These are phyloP conservation scores for Pseudohalonectria lignicola DNA, from an alignment of 2,329 filamentous ascomycete genomes.

Conservation along the genomic window DNA sequence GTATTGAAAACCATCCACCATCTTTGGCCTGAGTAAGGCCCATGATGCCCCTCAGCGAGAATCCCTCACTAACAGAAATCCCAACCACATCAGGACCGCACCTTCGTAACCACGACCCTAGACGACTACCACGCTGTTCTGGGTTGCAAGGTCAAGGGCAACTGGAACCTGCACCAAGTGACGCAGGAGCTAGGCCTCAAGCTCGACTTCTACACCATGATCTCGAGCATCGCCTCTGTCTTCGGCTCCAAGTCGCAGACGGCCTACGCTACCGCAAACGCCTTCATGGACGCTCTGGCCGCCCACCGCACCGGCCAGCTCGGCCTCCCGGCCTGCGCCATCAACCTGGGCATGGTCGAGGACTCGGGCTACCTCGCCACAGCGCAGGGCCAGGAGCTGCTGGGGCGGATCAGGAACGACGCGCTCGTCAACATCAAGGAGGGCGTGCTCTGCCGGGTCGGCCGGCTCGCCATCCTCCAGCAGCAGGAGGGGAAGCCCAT, in stretches of 20 bases:
- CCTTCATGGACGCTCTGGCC: constrained; percentile 26
- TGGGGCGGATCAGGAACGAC: too few relatives aligned
- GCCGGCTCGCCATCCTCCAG: constrained; percentile 6
- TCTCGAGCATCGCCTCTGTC: constrained; percentile 18
- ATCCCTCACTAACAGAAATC: too few relatives aligned
- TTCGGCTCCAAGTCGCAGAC: constrained; percentile 21
- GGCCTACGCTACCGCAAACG: constrained; percentile 28
- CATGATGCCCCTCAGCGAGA: too few relatives aligned
- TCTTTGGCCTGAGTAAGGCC: too few relatives aligned
- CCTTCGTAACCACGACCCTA: constrained; percentile 16
- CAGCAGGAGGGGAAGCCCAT: too few relatives aligned
- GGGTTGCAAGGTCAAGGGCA: constrained; percentile 20
- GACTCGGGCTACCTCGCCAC: constrained; percentile 16
- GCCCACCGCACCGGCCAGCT: constrained; percentile 16
- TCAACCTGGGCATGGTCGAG: constrained; percentile 25
- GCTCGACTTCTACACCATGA: constrained; percentile 22
- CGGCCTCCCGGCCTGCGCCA: constrained; percentile 18
- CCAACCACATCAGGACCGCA: too few relatives aligned
- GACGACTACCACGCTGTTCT: constrained; percentile 17
- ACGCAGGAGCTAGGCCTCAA: constrained; percentile 9
- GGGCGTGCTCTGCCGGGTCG: constrained; percentile 5
- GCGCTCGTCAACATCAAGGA: constrained; percentile 7
- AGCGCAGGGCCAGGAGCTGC: too few relatives aligned
- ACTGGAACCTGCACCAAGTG: constrained; percentile 20
- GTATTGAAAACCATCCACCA: too few relatives aligned